These are phyloP conservation scores for Bretziella fagacearum DNA, from an alignment of 2,329 filamentous ascomycete genomes.

Conservation along the genomic window DNA sequence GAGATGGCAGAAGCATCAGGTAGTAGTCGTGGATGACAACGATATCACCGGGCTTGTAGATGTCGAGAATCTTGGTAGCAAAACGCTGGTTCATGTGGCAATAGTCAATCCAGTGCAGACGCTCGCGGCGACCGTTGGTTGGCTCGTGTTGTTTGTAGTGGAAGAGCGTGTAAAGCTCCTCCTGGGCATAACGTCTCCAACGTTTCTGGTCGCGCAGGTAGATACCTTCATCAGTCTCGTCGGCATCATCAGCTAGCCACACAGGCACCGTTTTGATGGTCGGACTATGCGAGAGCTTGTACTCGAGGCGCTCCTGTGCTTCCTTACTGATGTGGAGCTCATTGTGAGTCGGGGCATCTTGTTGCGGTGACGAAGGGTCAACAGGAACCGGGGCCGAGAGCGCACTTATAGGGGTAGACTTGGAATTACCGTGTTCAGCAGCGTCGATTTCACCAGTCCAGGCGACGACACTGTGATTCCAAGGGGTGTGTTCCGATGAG, in stretches of 20 bases:
- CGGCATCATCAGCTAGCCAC: conserved; percentile 67
- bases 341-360: conserved; percentile 43
- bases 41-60: conserved; percentile 84
- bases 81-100: conserved; percentile 86
- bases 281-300: conserved; percentile 53
- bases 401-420: conserved; percentile 40
- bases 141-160: conserved; percentile 94
- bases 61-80: conserved; percentile 70
- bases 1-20: conserved; percentile 71
- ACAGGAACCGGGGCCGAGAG: conserved; percentile 67
- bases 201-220: conserved; percentile 64
- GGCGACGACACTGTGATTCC: conserved; percentile 83
- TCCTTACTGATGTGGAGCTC: conserved; percentile 53
- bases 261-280: conserved; percentile 71
- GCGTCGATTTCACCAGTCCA: conserved; percentile 80
- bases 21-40: conserved; percentile 92
- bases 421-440: conserved; percentile 7
- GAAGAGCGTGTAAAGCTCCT: conserved; percentile 80
- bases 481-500: conserved; percentile 64
- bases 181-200: conserved; percentile 82
- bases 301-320: conserved; percentile 58
- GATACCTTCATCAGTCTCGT: conserved; percentile 49
- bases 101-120: conserved; percentile 81
- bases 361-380: conserved; percentile 38
- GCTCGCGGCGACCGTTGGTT: conserved; percentile 65